A percentile compares a stretch with the other conserved stretches of the same genome.
These are phyloP conservation scores for Clausena lansium DNA, from an alignment of 345 rosid genomes.

Conservation along the genomic window DNA sequence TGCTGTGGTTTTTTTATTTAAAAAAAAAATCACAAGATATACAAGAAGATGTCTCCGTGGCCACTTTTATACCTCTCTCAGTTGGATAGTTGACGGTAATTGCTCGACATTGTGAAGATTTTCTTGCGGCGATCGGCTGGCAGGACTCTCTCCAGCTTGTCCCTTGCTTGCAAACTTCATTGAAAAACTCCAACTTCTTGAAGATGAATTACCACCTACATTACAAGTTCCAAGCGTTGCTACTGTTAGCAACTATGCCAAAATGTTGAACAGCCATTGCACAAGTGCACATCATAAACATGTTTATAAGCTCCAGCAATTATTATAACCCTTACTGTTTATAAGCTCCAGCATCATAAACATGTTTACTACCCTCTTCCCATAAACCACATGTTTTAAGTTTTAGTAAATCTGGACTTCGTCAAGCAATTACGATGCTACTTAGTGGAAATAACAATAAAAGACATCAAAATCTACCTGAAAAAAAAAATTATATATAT, in stretches of 20 bases:
- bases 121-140: constrained; percentile 4
- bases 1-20: too few relatives aligned
- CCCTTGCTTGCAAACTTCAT: constrained; percentile 30
- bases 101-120: constrained; percentile 6
- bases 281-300: constrained; percentile 1
- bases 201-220: constrained; percentile 31
- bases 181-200: constrained; percentile 29
- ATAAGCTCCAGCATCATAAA: constrained; percentile 1
- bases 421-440: too few relatives aligned
- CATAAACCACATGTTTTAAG: neutral
- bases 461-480: neutral
- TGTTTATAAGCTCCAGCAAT: constrained; percentile 1
- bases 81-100: constrained; percentile 22
- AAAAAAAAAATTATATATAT: neutral
- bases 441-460: neutral
- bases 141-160: constrained; percentile 12
- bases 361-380: neutral
- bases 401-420: neutral
- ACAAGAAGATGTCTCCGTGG: neutral
- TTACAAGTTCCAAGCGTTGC: constrained; percentile 8
- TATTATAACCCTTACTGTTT: neutral
- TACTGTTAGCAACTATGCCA: neutral
- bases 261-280: neutral
- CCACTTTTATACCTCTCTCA: constrained; percentile 30
- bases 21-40: too few relatives aligned